These are phyloP conservation scores for Tricholoma terreum DNA, from an alignment of 768 basidiomycete genomes.

Conservation along the genomic window DNA sequence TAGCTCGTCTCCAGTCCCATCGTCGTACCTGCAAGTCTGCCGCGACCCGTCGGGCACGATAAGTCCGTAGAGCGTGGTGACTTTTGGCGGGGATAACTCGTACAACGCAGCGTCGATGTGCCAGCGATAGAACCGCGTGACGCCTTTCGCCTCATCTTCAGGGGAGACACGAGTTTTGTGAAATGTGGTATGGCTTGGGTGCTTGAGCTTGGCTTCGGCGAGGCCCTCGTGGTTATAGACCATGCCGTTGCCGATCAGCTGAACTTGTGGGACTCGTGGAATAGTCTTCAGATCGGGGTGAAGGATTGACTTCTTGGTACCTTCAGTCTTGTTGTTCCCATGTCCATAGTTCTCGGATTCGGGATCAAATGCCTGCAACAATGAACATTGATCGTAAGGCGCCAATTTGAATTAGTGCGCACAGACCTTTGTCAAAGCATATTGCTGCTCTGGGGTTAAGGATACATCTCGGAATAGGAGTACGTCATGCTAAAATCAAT, in stretches of 20 bases:
- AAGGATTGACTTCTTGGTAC: constrained; percentile 73
- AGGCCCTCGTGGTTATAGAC: constrained; percentile 82
- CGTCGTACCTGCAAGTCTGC: constrained; percentile 77
- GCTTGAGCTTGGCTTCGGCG: constrained; percentile 73
- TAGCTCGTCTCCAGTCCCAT: constrained; percentile 83
- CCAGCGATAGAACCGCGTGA: constrained; percentile 90
- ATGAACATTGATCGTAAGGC: constrained; percentile 6
- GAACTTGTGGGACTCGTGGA: constrained; percentile 83
- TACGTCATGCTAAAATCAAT: constrained; percentile 52
- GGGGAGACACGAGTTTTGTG: constrained; percentile 75
- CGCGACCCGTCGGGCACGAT: constrained; percentile 60
- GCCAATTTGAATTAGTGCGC: background rate
- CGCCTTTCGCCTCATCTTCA: constrained; percentile 73
- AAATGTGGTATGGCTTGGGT: constrained; percentile 83
- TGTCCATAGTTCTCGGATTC: constrained; percentile 69
- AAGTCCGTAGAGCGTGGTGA: constrained; percentile 83
- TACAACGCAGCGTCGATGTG: constrained; percentile 90
- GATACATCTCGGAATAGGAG: constrained; percentile 72
- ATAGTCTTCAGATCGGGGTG: constrained; percentile 92
- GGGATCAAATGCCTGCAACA: constrained; percentile 70
- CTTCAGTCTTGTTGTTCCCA: constrained; percentile 82
- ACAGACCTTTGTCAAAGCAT: constrained; percentile 76
- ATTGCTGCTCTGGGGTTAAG: constrained; percentile 80
- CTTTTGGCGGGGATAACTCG: constrained; percentile 72
- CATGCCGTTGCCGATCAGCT: constrained; percentile 86